Evolutionary conservation across 2,329 filamentous ascomycete genomes (phyloP).

Genomic region (Nothophoma quercina): DNA sequence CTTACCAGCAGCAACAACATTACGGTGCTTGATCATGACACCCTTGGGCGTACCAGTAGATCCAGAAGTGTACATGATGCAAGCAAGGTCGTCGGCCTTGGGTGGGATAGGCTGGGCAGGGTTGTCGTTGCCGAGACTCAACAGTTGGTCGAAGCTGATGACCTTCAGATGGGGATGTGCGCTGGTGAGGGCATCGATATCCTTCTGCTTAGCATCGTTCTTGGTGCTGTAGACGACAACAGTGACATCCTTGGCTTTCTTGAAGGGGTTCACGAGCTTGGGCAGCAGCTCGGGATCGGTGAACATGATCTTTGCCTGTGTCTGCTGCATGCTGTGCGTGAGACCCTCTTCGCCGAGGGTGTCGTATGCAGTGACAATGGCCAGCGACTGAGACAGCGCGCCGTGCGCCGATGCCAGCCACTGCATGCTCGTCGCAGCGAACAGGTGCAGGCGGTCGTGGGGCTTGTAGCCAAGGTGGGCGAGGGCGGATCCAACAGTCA

Average conservation of each 20-base stretch:
- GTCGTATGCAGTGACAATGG: slow-evolving; percentile 94
- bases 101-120: slow-evolving; percentile 75
- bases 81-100: slow-evolving; percentile 78
- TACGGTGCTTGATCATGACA: slow-evolving; percentile 80
- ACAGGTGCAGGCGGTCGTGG: slow-evolving; percentile 77
- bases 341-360: slow-evolving; percentile 86
- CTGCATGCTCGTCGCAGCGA: slow-evolving; percentile 79
- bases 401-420: slow-evolving; percentile 86
- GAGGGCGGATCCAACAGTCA: slow-evolving; percentile 76
- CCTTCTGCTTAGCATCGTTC: slow-evolving; percentile 59
- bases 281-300: slow-evolving; percentile 78
- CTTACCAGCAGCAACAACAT: slow-evolving; percentile 79
- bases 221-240: slow-evolving; percentile 67
- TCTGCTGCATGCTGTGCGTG: slow-evolving; percentile 85
- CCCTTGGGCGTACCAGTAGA: slow-evolving; percentile 91
- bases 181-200: slow-evolving; percentile 62
- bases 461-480: slow-evolving; percentile 75
- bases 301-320: slow-evolving; percentile 82
- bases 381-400: slow-evolving; percentile 82
- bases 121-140: slow-evolving; percentile 67
- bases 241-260: slow-evolving; percentile 63
- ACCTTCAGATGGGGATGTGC: slow-evolving; percentile 62
- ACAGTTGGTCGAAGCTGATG: slow-evolving; percentile 63
- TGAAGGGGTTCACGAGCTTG: slow-evolving; percentile 61
- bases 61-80: slow-evolving; percentile 84